Evolutionary conservation across 2,329 filamentous ascomycete species (phyloP).

Genomic region (Penicillium fuscoglaucum): DNA sequence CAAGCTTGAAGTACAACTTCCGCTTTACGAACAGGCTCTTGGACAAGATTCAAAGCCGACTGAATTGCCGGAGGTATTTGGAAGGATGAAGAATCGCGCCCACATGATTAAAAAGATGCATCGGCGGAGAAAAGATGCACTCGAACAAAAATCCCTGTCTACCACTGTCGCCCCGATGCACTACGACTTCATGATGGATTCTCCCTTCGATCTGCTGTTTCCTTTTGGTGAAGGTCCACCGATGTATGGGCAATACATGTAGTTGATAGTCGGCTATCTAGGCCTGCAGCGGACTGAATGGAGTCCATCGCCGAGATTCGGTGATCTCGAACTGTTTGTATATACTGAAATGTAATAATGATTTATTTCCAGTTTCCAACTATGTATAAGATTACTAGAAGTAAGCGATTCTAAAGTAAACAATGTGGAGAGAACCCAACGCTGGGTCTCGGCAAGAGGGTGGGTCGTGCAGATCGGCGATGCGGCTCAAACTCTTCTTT

Average conservation of each 20-base stretch:
- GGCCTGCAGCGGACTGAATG: background rate
- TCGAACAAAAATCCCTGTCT: conserved; percentile 4
- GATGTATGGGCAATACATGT: background rate
- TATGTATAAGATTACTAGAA: too few species aligned
- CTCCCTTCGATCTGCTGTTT: conserved; percentile 16
- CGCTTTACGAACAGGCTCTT: background rate
- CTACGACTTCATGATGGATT: conserved; percentile 13
- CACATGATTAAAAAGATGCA: conserved; percentile 17
- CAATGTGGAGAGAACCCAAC: conserved; percentile 12
- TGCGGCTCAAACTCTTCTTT: conserved; percentile 43
- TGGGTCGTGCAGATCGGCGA: conserved; percentile 53
- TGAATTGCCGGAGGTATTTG: conserved; percentile 17
- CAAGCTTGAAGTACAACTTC: conserved; percentile 22
- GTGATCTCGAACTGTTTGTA: background rate
- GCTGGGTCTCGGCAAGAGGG: conserved; percentile 46
- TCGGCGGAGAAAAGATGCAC: conserved; percentile 11
- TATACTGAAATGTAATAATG: background rate
- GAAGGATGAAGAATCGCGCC: conserved; percentile 6
- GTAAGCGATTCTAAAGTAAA: background rate
- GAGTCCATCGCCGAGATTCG: too few species aligned
- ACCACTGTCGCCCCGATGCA: background rate
- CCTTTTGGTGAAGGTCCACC: conserved; percentile 11
- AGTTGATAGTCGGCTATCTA: background rate
- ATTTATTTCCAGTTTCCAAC: background rate
- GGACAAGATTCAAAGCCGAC: background rate